phyloP scores from a whole-genome alignment of 1,139 yeast species.

The Blastobotrys arbuscula region DNA sequence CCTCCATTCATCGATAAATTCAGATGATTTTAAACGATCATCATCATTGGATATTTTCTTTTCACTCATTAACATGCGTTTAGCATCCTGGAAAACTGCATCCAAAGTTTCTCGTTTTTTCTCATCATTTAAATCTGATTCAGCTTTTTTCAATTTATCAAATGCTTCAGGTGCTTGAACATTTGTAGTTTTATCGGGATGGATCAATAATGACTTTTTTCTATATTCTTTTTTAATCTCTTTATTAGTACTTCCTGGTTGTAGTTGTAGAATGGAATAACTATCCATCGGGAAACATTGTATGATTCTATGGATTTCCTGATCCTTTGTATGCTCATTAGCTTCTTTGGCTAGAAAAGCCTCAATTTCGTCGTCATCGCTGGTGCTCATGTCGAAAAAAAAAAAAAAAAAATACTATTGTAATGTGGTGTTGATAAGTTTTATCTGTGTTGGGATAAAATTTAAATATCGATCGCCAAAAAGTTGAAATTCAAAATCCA shows the following conservation, averaged over 20 bases:
- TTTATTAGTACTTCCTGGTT: slow-evolving; percentile 41
- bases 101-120: slow-evolving; percentile 36
- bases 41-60: slow-evolving; percentile 40
- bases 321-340: slow-evolving; percentile 36
- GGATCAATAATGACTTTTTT: slow-evolving; percentile 56
- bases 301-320: slow-evolving; percentile 53
- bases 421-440: too few relatives aligned
- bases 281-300: slow-evolving; percentile 46
- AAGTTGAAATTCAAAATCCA: too few relatives aligned
- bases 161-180: slow-evolving; percentile 58
- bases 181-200: slow-evolving; percentile 61
- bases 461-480: too few relatives aligned
- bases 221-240: slow-evolving; percentile 47
- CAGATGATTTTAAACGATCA: slow-evolving; percentile 36
- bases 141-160: slow-evolving; percentile 43
- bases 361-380: slow-evolving; percentile 27
- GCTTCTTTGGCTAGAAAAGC: slow-evolving; percentile 30
- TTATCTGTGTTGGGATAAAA: slow-evolving; percentile 1
- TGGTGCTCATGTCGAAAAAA: not conserved
- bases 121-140: slow-evolving; percentile 33
- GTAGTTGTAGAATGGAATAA: slow-evolving; percentile 50
- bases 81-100: slow-evolving; percentile 40
- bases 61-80: slow-evolving; percentile 41
- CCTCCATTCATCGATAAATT: slow-evolving; percentile 40
- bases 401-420: not conserved